Evolutionary conservation across 768 basidiomycete genomes (phyloP).

Genomic region (Psilocybe tampanensis): DNA sequence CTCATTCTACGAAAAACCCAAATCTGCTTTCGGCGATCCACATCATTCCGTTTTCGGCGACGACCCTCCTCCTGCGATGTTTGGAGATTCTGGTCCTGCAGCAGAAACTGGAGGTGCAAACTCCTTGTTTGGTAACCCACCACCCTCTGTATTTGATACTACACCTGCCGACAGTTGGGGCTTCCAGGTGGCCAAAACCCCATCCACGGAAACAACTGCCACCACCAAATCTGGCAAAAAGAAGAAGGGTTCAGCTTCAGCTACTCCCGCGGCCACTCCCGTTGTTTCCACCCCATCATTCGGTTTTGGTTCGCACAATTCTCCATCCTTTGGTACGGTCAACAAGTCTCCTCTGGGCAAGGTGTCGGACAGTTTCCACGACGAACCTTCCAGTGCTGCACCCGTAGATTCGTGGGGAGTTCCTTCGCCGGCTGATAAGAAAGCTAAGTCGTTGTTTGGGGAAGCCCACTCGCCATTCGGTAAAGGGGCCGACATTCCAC

Average conservation of each 20-base stretch:
- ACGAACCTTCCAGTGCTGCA: constrained; percentile 11
- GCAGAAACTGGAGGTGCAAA: constrained; percentile 16
- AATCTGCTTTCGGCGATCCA: constrained; percentile 24
- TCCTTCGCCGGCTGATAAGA: background rate
- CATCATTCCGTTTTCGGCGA: constrained; percentile 19
- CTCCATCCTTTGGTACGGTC: constrained; percentile 17
- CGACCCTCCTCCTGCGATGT: constrained; percentile 16
- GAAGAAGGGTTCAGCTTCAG: constrained; percentile 14
- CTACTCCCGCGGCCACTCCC: constrained; percentile 16
- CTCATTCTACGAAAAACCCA: constrained; percentile 22
- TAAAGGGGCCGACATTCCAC: constrained; percentile 1
- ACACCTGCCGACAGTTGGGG: constrained; percentile 21
- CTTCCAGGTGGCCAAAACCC: constrained; percentile 14
- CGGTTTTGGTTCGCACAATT: constrained; percentile 21
- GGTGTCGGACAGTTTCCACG: constrained; percentile 8
- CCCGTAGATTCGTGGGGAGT: constrained; percentile 3
- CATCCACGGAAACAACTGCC: constrained; percentile 14
- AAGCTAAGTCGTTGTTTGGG: constrained; percentile 13
- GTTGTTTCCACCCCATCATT: constrained; percentile 10
- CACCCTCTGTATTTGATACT: constrained; percentile 20
- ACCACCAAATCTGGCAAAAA: constrained; percentile 21
- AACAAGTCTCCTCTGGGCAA: constrained; percentile 20
- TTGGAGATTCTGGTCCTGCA: constrained; percentile 26
- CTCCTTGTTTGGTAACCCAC: constrained; percentile 25
- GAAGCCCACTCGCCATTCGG: constrained; percentile 19